Evolutionary conservation across 2,329 filamentous ascomycete species (phyloP).

Genomic region (Fusarium beomiforme): DNA sequence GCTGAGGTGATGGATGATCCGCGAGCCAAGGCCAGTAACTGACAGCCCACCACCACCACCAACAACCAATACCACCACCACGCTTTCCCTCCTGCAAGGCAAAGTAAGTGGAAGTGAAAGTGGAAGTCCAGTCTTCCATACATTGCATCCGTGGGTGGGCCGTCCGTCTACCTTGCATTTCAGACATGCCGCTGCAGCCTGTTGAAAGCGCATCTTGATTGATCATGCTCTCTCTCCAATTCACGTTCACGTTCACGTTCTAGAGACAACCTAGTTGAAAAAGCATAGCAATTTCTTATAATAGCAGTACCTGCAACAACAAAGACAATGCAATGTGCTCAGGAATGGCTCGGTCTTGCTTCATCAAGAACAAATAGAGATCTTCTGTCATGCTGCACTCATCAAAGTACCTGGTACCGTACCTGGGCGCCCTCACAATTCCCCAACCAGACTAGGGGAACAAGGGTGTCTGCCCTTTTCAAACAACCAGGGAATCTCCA

Average conservation of each 20-base stretch:
- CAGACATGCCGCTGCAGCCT: constrained; percentile 28
- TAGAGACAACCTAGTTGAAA: not conserved
- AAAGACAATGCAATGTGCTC: not conserved
- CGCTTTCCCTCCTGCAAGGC: not conserved
- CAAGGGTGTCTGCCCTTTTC: constrained; percentile 33
- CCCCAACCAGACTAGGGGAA: constrained; percentile 27
- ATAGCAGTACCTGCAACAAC: not conserved
- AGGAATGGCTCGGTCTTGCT: not conserved
- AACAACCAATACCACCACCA: constrained; percentile 7
- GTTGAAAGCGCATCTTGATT: constrained; percentile 3
- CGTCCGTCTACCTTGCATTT: constrained; percentile 25
- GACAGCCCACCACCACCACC: constrained; percentile 24
- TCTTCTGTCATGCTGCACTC: constrained; percentile 16
- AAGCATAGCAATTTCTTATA: not conserved
- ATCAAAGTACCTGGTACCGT: constrained; percentile 31
- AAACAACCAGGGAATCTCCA: constrained; percentile 21
- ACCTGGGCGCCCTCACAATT: constrained; percentile 12
- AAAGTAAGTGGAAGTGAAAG: not conserved
- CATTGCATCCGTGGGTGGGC: constrained; percentile 7
- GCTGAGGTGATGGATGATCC: constrained; percentile 23
- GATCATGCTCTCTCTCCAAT: not conserved
- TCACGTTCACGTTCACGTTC: not conserved
- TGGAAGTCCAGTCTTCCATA: constrained; percentile 5
- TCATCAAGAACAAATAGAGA: constrained; percentile 16
- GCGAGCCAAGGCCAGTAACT: constrained; percentile 15